Evolutionary conservation across 2,329 filamentous ascomycete species (phyloP).

Genomic region (Aspergillus melleus): DNA sequence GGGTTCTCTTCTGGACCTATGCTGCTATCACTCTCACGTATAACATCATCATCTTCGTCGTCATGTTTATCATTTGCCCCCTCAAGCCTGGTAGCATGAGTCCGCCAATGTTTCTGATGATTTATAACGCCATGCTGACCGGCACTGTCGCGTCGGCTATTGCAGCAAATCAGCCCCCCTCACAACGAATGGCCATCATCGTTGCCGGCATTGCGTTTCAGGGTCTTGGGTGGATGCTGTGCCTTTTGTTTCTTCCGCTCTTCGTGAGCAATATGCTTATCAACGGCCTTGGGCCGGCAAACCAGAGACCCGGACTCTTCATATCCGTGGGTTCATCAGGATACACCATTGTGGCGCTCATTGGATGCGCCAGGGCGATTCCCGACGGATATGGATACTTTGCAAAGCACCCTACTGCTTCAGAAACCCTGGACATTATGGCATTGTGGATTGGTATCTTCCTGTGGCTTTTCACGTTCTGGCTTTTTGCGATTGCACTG

Average conservation of each 20-base stretch:
- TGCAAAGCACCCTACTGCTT: neutral
- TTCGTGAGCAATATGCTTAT: neutral
- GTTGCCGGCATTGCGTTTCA: neutral
- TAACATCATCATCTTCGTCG: neutral
- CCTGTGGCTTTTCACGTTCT: neutral
- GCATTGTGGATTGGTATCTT: neutral
- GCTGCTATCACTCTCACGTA: neutral
- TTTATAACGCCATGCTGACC: neutral
- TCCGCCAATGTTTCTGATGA: neutral
- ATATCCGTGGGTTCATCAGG: neutral
- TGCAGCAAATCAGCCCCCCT: neutral
- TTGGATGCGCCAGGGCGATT: neutral
- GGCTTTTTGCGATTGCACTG: neutral
- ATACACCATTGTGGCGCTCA: neutral
- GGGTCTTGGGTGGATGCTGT: neutral
- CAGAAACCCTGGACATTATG: neutral
- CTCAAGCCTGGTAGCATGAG: neutral
- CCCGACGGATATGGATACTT: neutral
- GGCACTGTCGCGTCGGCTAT: neutral
- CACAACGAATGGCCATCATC: neutral
- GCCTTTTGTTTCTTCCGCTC: neutral
- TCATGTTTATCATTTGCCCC: neutral
- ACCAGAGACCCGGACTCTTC: neutral
- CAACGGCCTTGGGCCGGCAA: neutral
- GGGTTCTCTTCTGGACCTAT: neutral